These are phyloP conservation scores for Aspergillus arachidicola DNA, from an alignment of 2,329 filamentous ascomycete genomes.

Conservation along the genomic window DNA sequence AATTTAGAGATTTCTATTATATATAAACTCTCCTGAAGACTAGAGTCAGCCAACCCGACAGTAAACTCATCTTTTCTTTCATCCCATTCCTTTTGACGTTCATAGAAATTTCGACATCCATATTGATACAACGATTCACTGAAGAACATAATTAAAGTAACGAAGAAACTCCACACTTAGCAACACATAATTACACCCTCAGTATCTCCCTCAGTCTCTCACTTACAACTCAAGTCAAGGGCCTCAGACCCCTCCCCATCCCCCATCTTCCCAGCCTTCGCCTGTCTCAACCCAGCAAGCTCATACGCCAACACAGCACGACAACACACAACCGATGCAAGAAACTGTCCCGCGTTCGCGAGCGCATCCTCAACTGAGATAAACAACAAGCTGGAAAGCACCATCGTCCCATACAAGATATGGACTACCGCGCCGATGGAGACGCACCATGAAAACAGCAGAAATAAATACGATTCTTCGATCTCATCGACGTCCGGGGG, in stretches of 20 bases:
- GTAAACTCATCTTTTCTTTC: too few species aligned
- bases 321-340: neutral
- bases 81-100: too few species aligned
- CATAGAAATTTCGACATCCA: too few species aligned
- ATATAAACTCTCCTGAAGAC: too few species aligned
- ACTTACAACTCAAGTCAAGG: too few species aligned
- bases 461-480: neutral
- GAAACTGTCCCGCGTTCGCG: neutral
- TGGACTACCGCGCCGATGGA: neutral
- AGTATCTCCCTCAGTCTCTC: too few species aligned
- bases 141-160: too few species aligned
- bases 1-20: fast-evolving
- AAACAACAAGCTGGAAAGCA: neutral
- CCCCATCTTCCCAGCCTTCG: neutral
- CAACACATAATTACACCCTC: too few species aligned
- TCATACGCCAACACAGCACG: neutral
- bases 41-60: too few species aligned
- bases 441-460: neutral
- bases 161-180: too few species aligned
- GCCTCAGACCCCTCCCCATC: too few species aligned
- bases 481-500: neutral
- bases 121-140: fast-evolving
- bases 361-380: neutral
- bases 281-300: neutral
- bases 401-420: neutral